These are phyloP conservation scores for Xerocomellus intermedius DNA, from an alignment of 768 basidiomycete genomes.

Conservation along the genomic window DNA sequence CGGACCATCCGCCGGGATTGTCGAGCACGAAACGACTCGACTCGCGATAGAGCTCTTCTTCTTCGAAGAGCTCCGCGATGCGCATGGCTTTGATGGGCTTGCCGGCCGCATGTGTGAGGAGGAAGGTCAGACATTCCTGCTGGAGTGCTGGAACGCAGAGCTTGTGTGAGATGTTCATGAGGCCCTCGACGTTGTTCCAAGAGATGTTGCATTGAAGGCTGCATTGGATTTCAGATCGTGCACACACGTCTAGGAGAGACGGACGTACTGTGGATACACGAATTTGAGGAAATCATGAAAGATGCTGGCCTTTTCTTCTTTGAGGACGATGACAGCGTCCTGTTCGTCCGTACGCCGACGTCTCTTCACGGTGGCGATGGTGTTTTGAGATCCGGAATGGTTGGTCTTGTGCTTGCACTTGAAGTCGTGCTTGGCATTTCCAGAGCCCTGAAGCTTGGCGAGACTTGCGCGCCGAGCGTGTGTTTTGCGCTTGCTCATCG, in stretches of 20 bases:
- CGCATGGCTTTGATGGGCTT: constrained; percentile 91
- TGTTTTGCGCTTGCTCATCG: constrained; percentile 26
- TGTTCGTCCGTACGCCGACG: constrained; percentile 48
- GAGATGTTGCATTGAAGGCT: constrained; percentile 90
- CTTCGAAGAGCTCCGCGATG: constrained; percentile 87
- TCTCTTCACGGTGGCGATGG: constrained; percentile 42
- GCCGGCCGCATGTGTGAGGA: constrained; percentile 90
- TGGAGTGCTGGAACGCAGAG: constrained; percentile 82
- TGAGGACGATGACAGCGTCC: constrained; percentile 85
- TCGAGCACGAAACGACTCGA: constrained; percentile 90
- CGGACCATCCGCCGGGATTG: constrained; percentile 83
- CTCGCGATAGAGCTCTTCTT: constrained; percentile 89
- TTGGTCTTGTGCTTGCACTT: constrained; percentile 24
- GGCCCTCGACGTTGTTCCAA: constrained; percentile 91
- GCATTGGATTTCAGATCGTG: constrained; percentile 3
- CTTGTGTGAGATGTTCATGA: constrained; percentile 89
- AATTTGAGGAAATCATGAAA: constrained; percentile 95
- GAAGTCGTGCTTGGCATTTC: constrained; percentile 20
- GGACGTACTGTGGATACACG: constrained; percentile 84
- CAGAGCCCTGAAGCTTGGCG: constrained; percentile 53
- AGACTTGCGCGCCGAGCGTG: constrained; percentile 53
- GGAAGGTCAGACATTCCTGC: constrained; percentile 79
- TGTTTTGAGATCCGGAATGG: constrained; percentile 25
- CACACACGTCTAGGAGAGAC: not conserved
- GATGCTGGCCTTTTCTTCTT: constrained; percentile 84